phyloP scores from a whole-genome alignment of 2,329 filamentous ascomycete genomes.

The Penicillium brasilianum region DNA sequence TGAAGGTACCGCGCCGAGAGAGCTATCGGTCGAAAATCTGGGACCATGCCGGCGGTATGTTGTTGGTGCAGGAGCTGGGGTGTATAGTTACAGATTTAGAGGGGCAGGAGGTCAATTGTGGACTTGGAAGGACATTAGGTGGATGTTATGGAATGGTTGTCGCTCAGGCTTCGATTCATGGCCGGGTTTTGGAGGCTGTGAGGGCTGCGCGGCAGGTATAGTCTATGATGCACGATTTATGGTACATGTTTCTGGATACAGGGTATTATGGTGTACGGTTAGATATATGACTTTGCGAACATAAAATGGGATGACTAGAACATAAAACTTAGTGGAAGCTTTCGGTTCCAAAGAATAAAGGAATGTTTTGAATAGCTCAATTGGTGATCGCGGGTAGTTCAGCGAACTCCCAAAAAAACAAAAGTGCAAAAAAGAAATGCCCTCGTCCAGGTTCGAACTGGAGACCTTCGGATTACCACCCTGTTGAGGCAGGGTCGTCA shows the following conservation, averaged over 20 bases:
- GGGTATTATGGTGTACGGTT: not conserved
- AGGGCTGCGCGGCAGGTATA: constrained; percentile 23
- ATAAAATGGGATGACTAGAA: not conserved
- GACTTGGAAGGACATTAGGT: constrained; percentile 46
- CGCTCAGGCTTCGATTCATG: constrained; percentile 46
- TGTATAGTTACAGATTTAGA: constrained; percentile 57
- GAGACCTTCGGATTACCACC: constrained; percentile 33
- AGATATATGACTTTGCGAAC: not conserved
- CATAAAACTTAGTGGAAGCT: not conserved
- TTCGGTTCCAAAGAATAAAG: too few relatives aligned
- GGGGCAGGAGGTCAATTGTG: constrained; percentile 56
- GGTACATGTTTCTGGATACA: not conserved
- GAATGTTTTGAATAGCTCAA: too few relatives aligned
- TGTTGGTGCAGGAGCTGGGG: constrained; percentile 58
- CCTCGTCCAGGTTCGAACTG: constrained; percentile 34
- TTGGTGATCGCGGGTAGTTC: too few relatives aligned
- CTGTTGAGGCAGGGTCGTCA: constrained; percentile 31
- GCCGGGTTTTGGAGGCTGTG: constrained; percentile 39
- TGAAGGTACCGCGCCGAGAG: constrained; percentile 53
- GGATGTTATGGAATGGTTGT: constrained; percentile 50
- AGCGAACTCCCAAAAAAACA: too few relatives aligned
- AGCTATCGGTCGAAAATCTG: constrained; percentile 57
- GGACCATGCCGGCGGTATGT: constrained; percentile 61
- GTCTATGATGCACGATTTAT: not conserved
- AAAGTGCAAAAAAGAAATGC: constrained; percentile 18